phyloP scores from a whole-genome alignment of 768 basidiomycete species.

The Leccinum imitatum region DNA sequence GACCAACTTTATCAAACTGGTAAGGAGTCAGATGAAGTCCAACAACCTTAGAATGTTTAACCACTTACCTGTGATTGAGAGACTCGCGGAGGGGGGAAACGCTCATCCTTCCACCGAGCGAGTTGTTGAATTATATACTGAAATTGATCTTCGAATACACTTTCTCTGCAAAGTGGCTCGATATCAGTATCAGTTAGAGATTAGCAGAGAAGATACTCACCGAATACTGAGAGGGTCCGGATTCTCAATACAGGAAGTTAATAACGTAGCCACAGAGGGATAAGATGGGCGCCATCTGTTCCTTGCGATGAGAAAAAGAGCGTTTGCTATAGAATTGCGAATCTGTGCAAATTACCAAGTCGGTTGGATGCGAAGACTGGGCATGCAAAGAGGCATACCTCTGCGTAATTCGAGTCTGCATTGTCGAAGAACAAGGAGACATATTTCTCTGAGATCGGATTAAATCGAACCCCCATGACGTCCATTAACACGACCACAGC shows the following conservation, averaged over 20 bases:
- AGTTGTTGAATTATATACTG: conserved; percentile 56
- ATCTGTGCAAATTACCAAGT: conserved; percentile 44
- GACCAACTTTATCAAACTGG: conserved; percentile 84
- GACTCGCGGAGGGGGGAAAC: conserved; percentile 83
- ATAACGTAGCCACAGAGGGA: conserved; percentile 50
- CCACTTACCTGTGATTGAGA: conserved; percentile 68
- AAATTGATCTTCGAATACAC: conserved; percentile 57
- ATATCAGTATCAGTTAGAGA: neutral
- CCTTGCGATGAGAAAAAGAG: conserved; percentile 54
- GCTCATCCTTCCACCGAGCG: conserved; percentile 67
- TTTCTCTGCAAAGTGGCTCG: conserved; percentile 39
- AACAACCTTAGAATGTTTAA: neutral
- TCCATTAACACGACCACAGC: conserved; percentile 68
- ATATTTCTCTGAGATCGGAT: conserved; percentile 65
- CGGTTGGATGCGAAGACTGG: neutral
- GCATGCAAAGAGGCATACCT: conserved; percentile 44
- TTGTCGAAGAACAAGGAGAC: conserved; percentile 70
- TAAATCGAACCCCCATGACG: conserved; percentile 63
- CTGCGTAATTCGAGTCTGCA: conserved; percentile 80
- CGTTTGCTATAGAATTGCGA: conserved; percentile 65
- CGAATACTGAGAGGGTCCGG: conserved; percentile 63
- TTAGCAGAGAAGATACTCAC: conserved; percentile 32
- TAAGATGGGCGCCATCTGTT: conserved; percentile 72
- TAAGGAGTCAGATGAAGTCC: conserved; percentile 15
- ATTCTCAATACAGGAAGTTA: conserved; percentile 50